Conservation (phyloP, 176 grass and related monocot genomes). For the Aegilops tauschii region DNA sequence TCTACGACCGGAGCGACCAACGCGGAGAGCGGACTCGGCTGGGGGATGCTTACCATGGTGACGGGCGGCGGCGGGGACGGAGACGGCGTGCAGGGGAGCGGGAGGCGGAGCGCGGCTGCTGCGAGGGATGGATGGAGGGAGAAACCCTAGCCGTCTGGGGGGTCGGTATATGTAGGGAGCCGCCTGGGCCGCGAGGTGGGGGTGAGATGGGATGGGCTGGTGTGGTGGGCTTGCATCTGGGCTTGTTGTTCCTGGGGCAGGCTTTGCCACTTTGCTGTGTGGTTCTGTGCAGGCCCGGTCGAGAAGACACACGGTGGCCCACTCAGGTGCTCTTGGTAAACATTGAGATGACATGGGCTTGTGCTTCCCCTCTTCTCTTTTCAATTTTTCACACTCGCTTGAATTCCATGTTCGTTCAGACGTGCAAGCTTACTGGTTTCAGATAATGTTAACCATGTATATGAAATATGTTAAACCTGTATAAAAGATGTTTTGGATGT, state of each 20-base stretch:
- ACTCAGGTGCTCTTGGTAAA: background rate
- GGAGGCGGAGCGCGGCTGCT: constrained; percentile 7
- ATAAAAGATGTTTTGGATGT: too few species aligned
- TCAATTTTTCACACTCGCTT: too few species aligned
- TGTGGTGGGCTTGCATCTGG: background rate
- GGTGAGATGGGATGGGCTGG: background rate
- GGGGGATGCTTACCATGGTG: constrained; percentile 37
- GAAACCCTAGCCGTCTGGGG: constrained; percentile 40
- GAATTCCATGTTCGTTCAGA: too few species aligned
- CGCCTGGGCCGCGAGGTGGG: background rate
- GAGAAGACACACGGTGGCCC: background rate
- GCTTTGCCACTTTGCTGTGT: background rate
- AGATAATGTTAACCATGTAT: too few species aligned
- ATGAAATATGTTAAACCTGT: too few species aligned
- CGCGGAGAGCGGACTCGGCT: background rate
- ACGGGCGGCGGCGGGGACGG: background rate
- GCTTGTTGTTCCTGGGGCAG: background rate
- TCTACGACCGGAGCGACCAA: background rate
- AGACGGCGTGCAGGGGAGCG: background rate
- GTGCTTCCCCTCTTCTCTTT: too few species aligned
- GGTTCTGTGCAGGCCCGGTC: background rate
- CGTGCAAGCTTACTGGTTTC: too few species aligned
- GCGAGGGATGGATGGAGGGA: background rate
- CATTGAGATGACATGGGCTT: background rate
- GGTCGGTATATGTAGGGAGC: background rate